phyloP scores from a whole-genome alignment of 2,329 filamentous ascomycete genomes.

The Aspergillus sp. region DNA sequence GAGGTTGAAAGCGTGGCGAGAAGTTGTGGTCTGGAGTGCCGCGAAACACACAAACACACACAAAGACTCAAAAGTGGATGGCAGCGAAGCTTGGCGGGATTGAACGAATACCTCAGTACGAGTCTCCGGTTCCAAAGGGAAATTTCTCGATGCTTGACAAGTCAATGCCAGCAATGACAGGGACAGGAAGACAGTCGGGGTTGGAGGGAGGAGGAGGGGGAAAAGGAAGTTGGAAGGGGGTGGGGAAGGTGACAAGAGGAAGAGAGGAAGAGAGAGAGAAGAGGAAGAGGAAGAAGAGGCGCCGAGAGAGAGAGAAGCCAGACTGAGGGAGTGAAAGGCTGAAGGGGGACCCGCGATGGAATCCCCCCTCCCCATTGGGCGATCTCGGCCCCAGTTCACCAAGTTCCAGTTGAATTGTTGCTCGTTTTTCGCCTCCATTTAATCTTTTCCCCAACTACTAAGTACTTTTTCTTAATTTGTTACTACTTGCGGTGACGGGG shows the following conservation, averaged over 20 bases:
- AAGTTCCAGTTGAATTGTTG: background rate
- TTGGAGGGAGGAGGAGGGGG: slow-evolving; percentile 24
- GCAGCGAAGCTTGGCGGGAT: slow-evolving; percentile 21
- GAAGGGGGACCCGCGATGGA: background rate
- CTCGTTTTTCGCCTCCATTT: background rate
- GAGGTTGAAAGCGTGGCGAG: slow-evolving; percentile 20
- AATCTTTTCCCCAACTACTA: background rate
- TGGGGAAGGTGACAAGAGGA: slow-evolving; percentile 21
- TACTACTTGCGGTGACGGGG: no score
- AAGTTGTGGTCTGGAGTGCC: slow-evolving; percentile 23
- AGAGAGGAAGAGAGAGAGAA: slow-evolving; percentile 11
- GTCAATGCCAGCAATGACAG: slow-evolving; percentile 51
- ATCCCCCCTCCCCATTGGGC: background rate
- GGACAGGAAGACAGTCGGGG: slow-evolving; percentile 32
- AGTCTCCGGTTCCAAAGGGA: slow-evolving; percentile 32
- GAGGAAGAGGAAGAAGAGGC: background rate
- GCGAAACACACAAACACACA: slow-evolving; percentile 16
- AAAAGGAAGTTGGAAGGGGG: slow-evolving; percentile 24
- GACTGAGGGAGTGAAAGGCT: background rate
- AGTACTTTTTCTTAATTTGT: no score
- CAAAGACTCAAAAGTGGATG: slow-evolving; percentile 26
- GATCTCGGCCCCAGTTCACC: background rate
- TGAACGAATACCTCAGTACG: slow-evolving; percentile 15
- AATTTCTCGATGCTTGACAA: slow-evolving; percentile 50
- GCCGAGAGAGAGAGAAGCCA: slow-evolving; percentile 5